Evolutionary conservation across 2,329 filamentous ascomycete species (phyloP), one percentile per base, ranked within the genome.

Genomic region (Zasmidium citrigriseum): DNA sequence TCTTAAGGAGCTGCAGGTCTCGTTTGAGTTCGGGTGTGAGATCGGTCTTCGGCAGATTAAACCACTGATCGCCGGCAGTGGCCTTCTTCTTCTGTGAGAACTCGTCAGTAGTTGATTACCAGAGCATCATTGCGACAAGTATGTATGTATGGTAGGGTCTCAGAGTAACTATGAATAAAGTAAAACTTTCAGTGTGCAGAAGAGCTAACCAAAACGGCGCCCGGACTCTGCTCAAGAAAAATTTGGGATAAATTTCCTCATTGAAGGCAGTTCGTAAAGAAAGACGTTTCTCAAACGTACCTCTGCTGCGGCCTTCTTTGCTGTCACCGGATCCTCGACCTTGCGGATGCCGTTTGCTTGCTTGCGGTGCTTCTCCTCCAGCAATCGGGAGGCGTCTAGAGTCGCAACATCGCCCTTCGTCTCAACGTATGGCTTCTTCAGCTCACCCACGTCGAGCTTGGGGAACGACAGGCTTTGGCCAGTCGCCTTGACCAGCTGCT

Each of bases 1-100:
- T 93, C 64, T 91, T 88, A 59, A 99, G 80, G 11, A 98, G 80
- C 75, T 97, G 92, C 52, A 97, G 81, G 72, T 99, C 93, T 66
- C 91, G 85, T 76, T 93, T 96, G 61, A 97, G 81, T 70, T 96
- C 87, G 9, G 91, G 86, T 0, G 92, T 96, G 52, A 96, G 77
- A 52, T 90, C 82, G 23, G 93, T 97, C 68, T 87, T 87, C 4
- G 93, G 93, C 54, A 99, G 81, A 68, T 96, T 84, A 78, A 89
- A 98, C 93, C 93, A 98, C 58, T 89, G 81, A 16, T 86, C 76
- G 46, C 93, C 95, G 52, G 93, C 89, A 61, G 88, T 89, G 57
- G 83, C 79, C 73, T 83, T 85, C 68, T 84, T 83, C 61, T 79
- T 77, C 81, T 83, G 65, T 65, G 65, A n/a, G 60, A 64, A 68